These are phyloP conservation scores for Lolium rigidum DNA, from an alignment of 176 grass and related monocot species.

Conservation along the genomic window DNA sequence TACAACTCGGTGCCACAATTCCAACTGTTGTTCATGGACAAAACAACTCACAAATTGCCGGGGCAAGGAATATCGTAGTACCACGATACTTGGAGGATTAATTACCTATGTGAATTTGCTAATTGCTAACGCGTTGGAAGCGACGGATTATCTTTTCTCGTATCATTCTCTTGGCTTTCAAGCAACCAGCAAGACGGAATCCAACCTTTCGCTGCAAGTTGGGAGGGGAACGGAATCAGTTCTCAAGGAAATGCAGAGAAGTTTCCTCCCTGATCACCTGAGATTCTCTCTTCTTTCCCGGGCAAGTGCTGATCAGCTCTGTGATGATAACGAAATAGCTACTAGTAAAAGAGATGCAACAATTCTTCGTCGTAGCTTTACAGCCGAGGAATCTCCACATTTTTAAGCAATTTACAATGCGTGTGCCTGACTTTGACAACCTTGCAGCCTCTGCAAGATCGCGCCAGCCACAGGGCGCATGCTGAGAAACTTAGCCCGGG, in stretches of 20 bases:
- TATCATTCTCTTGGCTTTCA: conserved; percentile 36
- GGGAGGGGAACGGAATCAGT: background rate
- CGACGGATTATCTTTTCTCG: background rate
- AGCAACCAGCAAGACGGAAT: conserved; percentile 23
- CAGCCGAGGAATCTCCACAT: conserved; percentile 4
- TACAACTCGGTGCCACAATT: no score
- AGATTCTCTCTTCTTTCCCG: background rate
- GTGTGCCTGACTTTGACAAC: background rate
- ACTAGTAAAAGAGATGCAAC: background rate
- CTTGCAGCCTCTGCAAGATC: background rate
- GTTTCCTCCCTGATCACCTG: background rate
- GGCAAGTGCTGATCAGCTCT: background rate
- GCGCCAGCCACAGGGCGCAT: background rate
- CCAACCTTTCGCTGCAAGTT: conserved; percentile 29
- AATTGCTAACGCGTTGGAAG: background rate
- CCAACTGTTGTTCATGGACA: no score
- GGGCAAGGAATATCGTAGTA: no score
- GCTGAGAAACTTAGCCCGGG: conserved; percentile 10
- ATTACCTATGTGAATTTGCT: no score
- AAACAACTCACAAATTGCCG: no score
- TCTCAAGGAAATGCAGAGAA: background rate
- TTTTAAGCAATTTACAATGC: background rate
- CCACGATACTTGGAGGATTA: no score
- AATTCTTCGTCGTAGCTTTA: background rate
- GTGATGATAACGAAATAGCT: background rate